Conservation (phyloP, 768 basidiomycete genomes). For the Tricholoma flavovirens region DNA sequence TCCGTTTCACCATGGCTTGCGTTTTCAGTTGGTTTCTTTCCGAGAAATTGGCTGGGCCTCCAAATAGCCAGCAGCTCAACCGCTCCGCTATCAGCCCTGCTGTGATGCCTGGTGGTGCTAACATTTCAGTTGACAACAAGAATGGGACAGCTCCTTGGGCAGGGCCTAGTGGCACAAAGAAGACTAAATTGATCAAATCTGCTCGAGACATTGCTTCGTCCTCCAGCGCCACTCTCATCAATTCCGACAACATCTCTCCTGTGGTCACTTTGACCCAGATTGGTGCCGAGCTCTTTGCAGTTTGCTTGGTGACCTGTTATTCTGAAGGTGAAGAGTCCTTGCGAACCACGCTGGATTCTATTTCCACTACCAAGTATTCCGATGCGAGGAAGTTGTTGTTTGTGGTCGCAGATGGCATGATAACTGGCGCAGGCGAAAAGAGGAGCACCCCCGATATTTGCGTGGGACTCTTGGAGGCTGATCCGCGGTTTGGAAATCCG, state of each 20-base stretch:
- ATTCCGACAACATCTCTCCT: conserved; percentile 45
- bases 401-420: conserved; percentile 97
- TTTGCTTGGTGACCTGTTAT: conserved; percentile 96
- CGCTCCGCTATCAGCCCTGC: conserved; percentile 88
- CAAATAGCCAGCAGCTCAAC: conserved; percentile 63
- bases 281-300: conserved; percentile 90
- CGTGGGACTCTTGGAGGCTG: conserved; percentile 84
- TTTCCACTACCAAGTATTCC: conserved; percentile 86
- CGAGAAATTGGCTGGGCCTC: conserved; percentile 70
- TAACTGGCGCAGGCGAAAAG: conserved; percentile 96
- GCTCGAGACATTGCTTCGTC: conserved; percentile 44
- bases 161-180: conserved; percentile 46
- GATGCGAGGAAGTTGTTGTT: conserved; percentile 91
- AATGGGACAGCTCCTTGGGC: conserved; percentile 96
- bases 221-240: conserved; percentile 54
- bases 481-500: conserved; percentile 94
- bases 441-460: conserved; percentile 95
- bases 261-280: conserved; percentile 85
- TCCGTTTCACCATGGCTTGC: conserved; percentile 94
- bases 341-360: conserved; percentile 87
- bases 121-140: conserved; percentile 84
- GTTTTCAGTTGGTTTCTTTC: conserved; percentile 97
- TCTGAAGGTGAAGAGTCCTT: conserved; percentile 94
- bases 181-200: conserved; percentile 41
- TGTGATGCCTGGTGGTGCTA: conserved; percentile 95